These are phyloP conservation scores for Fomitopsis pinicola DNA, from an alignment of 1,284 basidiomycete species.

Conservation along the genomic window DNA sequence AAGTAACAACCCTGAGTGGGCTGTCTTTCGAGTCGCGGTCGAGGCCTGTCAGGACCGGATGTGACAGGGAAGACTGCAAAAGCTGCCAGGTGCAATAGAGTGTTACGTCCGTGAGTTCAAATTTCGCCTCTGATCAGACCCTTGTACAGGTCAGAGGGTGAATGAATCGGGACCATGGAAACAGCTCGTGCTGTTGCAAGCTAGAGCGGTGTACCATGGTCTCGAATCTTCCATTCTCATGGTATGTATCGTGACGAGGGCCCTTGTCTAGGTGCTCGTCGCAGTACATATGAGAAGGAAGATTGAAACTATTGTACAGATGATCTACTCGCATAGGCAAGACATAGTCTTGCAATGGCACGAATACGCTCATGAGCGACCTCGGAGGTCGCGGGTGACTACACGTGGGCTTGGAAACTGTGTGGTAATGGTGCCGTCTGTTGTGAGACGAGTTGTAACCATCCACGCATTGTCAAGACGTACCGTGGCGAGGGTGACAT, in stretches of 20 bases:
- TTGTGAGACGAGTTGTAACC: too few relatives aligned
- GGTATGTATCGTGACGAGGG: slow-evolving; percentile 21
- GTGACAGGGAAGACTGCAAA: neutral
- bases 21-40: too few relatives aligned
- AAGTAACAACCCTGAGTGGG: neutral
- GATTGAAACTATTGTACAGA: slow-evolving; percentile 13
- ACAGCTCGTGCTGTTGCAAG: neutral
- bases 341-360: neutral
- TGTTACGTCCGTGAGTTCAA: neutral
- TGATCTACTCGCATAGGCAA: neutral
- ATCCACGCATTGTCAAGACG: too few relatives aligned
- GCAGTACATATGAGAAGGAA: slow-evolving; percentile 23
- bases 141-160: neutral
- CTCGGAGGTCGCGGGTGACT: too few relatives aligned
- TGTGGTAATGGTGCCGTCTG: too few relatives aligned
- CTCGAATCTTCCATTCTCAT: slow-evolving; percentile 27
- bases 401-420: too few relatives aligned
- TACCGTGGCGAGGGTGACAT: too few relatives aligned
- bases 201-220: slow-evolving; percentile 14
- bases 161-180: neutral
- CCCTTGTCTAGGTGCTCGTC: slow-evolving; percentile 18
- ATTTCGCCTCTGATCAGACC: neutral
- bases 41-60: too few relatives aligned
- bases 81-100: neutral
- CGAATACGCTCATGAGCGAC: neutral